These are phyloP conservation scores for Kluyveromyces marxianus DNA, from an alignment of 1,139 yeast genomes.

Conservation along the genomic window DNA sequence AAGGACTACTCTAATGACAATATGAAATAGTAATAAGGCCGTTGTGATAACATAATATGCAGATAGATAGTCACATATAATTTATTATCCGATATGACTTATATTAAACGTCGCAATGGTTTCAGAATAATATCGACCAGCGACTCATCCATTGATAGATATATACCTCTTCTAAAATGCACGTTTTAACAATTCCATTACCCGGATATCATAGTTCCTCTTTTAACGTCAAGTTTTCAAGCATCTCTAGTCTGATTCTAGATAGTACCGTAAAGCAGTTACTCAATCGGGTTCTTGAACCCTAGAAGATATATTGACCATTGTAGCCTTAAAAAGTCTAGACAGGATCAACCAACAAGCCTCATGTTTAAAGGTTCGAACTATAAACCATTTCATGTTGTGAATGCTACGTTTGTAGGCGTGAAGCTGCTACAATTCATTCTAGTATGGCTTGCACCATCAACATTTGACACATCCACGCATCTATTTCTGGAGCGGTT, in stretches of 20 bases:
- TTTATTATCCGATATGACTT: no score
- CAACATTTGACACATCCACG: constrained; percentile 46
- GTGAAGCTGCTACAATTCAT: constrained; percentile 35
- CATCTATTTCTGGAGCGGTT: constrained; percentile 25
- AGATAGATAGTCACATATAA: not conserved
- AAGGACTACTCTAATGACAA: not conserved
- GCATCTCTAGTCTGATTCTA: no score
- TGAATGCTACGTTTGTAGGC: constrained; percentile 25
- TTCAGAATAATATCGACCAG: no score
- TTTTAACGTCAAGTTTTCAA: no score
- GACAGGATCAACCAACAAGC: not conserved
- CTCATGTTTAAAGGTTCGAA: not conserved
- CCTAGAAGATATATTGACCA: no score
- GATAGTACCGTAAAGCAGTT: no score
- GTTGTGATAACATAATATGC: not conserved
- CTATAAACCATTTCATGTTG: not conserved
- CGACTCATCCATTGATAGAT: no score
- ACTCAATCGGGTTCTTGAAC: not conserved
- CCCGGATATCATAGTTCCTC: no score
- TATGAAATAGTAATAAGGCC: not conserved
- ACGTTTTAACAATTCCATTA: no score
- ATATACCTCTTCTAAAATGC: no score
- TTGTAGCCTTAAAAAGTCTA: not conserved
- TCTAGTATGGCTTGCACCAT: constrained; percentile 35
- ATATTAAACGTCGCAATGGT: no score